Evolutionary conservation across 192 early-diverging fungal genomes (phyloP).

Genomic region (Dissophora ornata): DNA sequence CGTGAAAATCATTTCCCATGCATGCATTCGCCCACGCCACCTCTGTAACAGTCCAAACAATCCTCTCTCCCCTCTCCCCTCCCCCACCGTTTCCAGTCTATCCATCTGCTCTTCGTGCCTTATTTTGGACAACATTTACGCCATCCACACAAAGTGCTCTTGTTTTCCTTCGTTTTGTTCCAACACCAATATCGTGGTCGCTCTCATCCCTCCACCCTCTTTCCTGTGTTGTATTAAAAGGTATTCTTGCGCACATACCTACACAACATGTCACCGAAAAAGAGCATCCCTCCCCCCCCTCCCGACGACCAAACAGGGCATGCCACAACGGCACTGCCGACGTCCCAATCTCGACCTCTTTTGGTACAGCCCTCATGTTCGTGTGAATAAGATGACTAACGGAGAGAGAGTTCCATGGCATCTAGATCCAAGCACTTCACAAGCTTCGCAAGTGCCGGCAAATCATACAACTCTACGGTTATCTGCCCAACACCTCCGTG

Average conservation of each 20-base stretch:
- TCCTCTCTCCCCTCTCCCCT: neutral
- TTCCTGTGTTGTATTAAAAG: neutral
- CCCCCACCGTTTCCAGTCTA: too few relatives aligned
- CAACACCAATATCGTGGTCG: neutral
- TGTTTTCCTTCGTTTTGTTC: neutral
- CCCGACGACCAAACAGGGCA: too few relatives aligned
- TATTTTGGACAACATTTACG: conserved; percentile 34
- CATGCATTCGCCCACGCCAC: conserved; percentile 1
- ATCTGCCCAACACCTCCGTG: conserved; percentile 34
- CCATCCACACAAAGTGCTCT: neutral
- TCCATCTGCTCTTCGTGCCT: conserved; percentile 25
- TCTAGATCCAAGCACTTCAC: conserved; percentile 52
- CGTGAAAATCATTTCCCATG: neutral
- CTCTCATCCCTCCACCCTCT: conserved; percentile 2
- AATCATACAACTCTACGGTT: conserved; percentile 51
- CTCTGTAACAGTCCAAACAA: conserved; percentile 4
- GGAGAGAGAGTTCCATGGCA: too few relatives aligned
- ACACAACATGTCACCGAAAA: too few relatives aligned
- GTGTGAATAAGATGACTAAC: conserved; percentile 5
- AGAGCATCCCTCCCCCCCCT: too few relatives aligned
- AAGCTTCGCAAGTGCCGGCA: conserved; percentile 46
- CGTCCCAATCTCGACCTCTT: too few relatives aligned
- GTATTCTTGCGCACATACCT: too few relatives aligned
- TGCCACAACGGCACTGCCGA: neutral
- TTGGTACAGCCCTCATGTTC: too few relatives aligned